Evolutionary conservation across 2,329 filamentous ascomycete species (phyloP), one percentile per base, ranked within the genome.

Genomic region (Penicillium brasilianum): DNA sequence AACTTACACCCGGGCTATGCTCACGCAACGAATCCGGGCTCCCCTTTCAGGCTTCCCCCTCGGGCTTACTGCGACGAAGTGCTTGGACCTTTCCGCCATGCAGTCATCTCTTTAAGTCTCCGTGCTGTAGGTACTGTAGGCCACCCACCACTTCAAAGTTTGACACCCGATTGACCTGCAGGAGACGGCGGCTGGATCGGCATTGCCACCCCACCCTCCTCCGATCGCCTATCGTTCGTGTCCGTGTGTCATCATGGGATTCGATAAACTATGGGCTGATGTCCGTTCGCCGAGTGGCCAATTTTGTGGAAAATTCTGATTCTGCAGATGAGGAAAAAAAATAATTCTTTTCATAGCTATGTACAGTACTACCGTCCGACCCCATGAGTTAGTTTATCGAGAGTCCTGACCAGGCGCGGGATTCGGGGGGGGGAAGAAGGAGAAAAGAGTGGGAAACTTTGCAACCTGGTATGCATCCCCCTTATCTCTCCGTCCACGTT

Each of bases 211-310:
- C 30, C 48, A 34, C 48, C 48, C 20, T 48, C n/a, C n/a, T n/a
- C n/a, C n/a, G 25, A 30, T 48, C 44, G 44, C 7, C 43, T 46
- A 30, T 48, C 44, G 39, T 43, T 22, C 18, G 43, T 18, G 28
- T 34, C 22, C 20, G 25, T 48, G 25, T 80, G 8, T 82, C 77
- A 46, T 84, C 83, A 52, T 80, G 75, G 63, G 82, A 82, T 57
- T 84, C 76, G 59, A 90, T 82, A n/a, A n/a, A 61, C 25, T 28
- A 6, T 6, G 6, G 82, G 67, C 84, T 84, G 72, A 83, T 86
- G 20, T 28, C 41, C n/a, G 14, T 25, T 25, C 43, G 22, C 43
- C 6, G 10, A n/a, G 43, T 25, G 43, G 43, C 43, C 43, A 25
- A n/a, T 25, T 44, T 44, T 8, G 7, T 41, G 37, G 18, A 41